phyloP scores from a whole-genome alignment of 2,329 filamentous ascomycete genomes.

The Basipetospora chlamydospora region DNA sequence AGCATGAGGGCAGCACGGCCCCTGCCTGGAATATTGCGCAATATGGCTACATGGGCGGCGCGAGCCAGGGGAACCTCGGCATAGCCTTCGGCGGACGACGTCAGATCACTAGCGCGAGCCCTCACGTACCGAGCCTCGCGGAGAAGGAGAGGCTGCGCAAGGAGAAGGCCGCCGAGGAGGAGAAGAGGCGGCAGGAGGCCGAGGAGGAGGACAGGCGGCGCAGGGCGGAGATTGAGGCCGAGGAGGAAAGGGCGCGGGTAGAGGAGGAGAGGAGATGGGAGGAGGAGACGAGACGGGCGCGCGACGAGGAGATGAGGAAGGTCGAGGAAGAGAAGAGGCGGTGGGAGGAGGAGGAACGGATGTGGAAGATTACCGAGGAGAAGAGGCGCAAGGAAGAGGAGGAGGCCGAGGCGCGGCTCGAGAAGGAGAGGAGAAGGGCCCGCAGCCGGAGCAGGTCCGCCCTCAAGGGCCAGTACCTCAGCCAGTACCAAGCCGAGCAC shows the following conservation, averaged over 20 bases:
- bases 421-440: conserved; percentile 49
- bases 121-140: conserved; percentile 63
- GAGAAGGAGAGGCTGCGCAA: conserved; percentile 64
- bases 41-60: conserved; percentile 96
- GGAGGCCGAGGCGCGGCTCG: conserved; percentile 52
- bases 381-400: conserved; percentile 56
- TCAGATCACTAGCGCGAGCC: conserved; percentile 77
- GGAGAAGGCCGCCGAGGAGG: conserved; percentile 42
- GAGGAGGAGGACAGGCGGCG: conserved; percentile 36
- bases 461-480: conserved; percentile 70
- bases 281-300: conserved; percentile 43
- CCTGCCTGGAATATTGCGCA: conserved; percentile 98
- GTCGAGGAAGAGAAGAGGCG: conserved; percentile 54
- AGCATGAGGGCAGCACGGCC: conserved; percentile 64
- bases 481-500: conserved; percentile 70
- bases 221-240: conserved; percentile 32
- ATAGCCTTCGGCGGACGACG: conserved; percentile 82
- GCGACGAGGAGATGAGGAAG: conserved; percentile 44
- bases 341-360: conserved; percentile 64
- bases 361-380: conserved; percentile 67
- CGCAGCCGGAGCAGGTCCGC: conserved; percentile 50
- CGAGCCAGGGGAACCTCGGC: conserved; percentile 88
- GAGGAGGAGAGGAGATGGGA: conserved; percentile 56
- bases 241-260: conserved; percentile 45
- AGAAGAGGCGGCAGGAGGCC: conserved; percentile 38